Conservation (phyloP, 805 yeast species). For the Aciculoconidium aculeatum region DNA sequence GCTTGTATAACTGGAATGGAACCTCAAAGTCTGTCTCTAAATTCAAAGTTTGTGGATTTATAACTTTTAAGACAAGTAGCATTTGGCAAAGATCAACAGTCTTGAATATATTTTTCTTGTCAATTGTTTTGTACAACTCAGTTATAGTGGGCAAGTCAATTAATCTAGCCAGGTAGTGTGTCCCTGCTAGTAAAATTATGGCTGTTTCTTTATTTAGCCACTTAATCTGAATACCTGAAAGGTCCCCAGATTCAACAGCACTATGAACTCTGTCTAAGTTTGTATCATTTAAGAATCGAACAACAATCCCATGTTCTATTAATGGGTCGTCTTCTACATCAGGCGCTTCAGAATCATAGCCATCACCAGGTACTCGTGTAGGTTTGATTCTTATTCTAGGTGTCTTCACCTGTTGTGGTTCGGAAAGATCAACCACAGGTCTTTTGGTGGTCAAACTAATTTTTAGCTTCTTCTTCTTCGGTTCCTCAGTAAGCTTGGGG, state of each 20-base stretch:
- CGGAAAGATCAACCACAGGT: constrained; percentile 3
- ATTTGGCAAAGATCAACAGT: constrained; percentile 84
- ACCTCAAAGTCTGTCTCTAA: constrained; percentile 44
- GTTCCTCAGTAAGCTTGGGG: constrained; percentile 8
- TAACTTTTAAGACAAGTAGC: constrained; percentile 60
- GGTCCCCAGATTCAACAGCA: constrained; percentile 74
- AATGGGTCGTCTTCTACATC: constrained; percentile 93
- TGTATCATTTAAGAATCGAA: constrained; percentile 67
- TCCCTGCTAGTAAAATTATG: constrained; percentile 60
- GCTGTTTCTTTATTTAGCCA: constrained; percentile 85
- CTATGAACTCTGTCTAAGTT: constrained; percentile 68
- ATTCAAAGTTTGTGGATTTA: constrained; percentile 29
- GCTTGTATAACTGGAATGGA: constrained; percentile 30
- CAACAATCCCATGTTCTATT: constrained; percentile 76
- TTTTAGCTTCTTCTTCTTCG: constrained; percentile 20
- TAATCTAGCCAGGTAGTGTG: constrained; percentile 73
- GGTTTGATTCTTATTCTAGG: constrained; percentile 52
- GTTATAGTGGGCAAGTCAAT: constrained; percentile 86
- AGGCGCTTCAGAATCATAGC: constrained; percentile 95
- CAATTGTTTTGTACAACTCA: constrained; percentile 85
- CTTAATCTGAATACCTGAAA: constrained; percentile 63
- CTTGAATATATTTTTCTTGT: constrained; percentile 81
- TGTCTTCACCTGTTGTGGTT: constrained; percentile 3
- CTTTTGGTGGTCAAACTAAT: constrained; percentile 15
- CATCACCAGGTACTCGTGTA: constrained; percentile 81